Evolutionary conservation across 805 yeast species (phyloP), one percentile per base, ranked within the genome.

Genomic region (Candida easanensis): DNA sequence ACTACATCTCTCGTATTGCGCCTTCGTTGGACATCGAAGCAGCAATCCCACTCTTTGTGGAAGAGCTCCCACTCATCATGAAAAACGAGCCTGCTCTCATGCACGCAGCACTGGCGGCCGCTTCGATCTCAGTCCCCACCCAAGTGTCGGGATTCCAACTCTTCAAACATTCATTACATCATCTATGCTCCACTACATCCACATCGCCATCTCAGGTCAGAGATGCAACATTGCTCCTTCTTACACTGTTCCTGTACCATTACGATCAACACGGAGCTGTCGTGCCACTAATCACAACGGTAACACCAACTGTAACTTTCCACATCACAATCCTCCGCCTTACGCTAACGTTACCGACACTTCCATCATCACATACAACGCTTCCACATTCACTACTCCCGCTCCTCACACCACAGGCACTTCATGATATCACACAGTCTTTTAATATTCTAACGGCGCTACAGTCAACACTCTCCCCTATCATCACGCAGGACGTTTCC

Each of bases 301-400:
- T 41, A 7, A 36, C 14, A 7, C 39, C 44, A 1, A 10, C 35
- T 2, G 32, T 48, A 2, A 15, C 35, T 13, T 40, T 40, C 31
- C 52, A 48, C 21, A n/a, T 39, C 34, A 42, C 44, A 9, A 22
- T 48, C 2, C 41, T 48, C 11, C 34, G 36, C 9, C 41, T 44
- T 26, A 42, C 48, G 4, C 16, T 39, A 10, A 34, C 46, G 22
- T 17, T 33, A 5, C 31, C 37, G 11, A 38, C 31, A 2, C 36
- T 31, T 7, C 13, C 43, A 31, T 8, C 37, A 10, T 4, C 28
- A 27, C n/a, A n/a, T 14, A 13, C 27, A n/a, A 9, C 26, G 5
- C 21, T 35, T 4, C 48, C 48, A 26, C 36, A 41, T 16, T 19
- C 20, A 3, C 18, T 45, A 5, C 33, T 45, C 4, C 49, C 51